Evolutionary conservation across 306 rosid species (phyloP).

Genomic region (Trifolium fragiferum): DNA sequence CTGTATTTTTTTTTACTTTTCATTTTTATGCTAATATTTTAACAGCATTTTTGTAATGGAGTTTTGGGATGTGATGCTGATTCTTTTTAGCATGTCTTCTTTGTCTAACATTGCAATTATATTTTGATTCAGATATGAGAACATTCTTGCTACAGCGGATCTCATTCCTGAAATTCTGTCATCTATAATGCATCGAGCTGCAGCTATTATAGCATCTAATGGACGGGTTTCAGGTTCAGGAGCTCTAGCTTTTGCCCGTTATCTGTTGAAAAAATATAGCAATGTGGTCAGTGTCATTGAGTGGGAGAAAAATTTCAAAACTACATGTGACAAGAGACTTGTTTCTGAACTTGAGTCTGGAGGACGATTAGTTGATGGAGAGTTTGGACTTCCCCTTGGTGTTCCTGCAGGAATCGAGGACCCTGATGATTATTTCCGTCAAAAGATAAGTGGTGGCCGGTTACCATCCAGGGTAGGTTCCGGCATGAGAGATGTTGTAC

Average conservation of each 20-base stretch:
- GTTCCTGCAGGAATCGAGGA: slow-evolving; percentile 90
- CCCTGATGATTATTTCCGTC: slow-evolving; percentile 86
- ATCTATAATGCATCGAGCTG: slow-evolving; percentile 65
- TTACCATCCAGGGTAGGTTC: slow-evolving; percentile 71
- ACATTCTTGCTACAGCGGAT: slow-evolving; percentile 70
- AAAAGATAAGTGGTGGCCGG: slow-evolving; percentile 85
- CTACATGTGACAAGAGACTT: slow-evolving; percentile 76
- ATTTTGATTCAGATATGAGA: slow-evolving; percentile 79
- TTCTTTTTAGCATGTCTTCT: slow-evolving; percentile 16
- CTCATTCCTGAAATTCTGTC: slow-evolving; percentile 83
- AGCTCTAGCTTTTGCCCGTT: slow-evolving; percentile 61
- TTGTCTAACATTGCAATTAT: slow-evolving; percentile 37
- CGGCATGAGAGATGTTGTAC: slow-evolving; percentile 85
- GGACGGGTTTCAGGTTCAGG: slow-evolving; percentile 81
- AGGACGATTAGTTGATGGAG: slow-evolving; percentile 74
- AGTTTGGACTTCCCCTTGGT: slow-evolving; percentile 78
- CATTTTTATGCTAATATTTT: slow-evolving; percentile 25
- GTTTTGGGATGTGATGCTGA: neutral
- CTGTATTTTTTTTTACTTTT: slow-evolving; percentile 1
- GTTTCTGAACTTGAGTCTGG: slow-evolving; percentile 82
- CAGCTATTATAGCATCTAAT: slow-evolving; percentile 65
- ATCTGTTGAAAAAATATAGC: slow-evolving; percentile 74
- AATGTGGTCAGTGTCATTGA: slow-evolving; percentile 65
- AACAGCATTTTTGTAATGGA: slow-evolving; percentile 4
- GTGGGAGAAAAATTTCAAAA: slow-evolving; percentile 88